A percentile compares a stretch with the other conserved stretches of the same genome.
Evolutionary conservation across 192 early-diverging fungal species (phyloP).

Genomic region (Umbelopsis sp.): DNA sequence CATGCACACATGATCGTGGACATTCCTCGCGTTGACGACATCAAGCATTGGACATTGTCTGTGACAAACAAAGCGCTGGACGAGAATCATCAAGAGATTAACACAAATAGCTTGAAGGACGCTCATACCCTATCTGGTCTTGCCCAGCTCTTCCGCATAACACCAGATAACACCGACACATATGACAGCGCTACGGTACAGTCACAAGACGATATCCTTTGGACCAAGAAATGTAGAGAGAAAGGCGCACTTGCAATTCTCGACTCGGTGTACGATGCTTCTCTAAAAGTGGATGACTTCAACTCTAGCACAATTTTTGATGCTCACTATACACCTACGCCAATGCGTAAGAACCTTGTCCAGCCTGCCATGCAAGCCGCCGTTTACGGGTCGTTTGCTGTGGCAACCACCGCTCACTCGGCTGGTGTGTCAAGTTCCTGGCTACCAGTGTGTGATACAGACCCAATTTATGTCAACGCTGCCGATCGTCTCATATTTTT

Average conservation of each 20-base stretch:
- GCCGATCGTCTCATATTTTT: slow-evolving; percentile 34
- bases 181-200: no score
- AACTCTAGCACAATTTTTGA: neutral
- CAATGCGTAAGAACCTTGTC: neutral
- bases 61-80: slow-evolving; percentile 6
- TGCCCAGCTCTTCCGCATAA: neutral
- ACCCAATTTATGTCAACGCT: slow-evolving; percentile 17
- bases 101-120: neutral
- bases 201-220: neutral
- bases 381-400: slow-evolving; percentile 14
- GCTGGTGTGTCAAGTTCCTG: neutral
- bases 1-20: slow-evolving; percentile 9
- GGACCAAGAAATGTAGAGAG: slow-evolving; percentile 3
- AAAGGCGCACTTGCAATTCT: slow-evolving; percentile 19
- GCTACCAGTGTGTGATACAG: slow-evolving; percentile 8
- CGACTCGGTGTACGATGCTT: slow-evolving; percentile 16
- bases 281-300: slow-evolving; percentile 9
- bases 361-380: slow-evolving; percentile 11
- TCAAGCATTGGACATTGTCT: slow-evolving; percentile 8
- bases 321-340: slow-evolving; percentile 11
- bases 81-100: neutral
- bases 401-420: neutral
- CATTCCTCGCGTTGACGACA: neutral
- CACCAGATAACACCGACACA: neutral
- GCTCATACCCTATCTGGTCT: neutral